Conservation (phyloP, 805 yeast genomes). For the Myxozyma sirexii region DNA sequence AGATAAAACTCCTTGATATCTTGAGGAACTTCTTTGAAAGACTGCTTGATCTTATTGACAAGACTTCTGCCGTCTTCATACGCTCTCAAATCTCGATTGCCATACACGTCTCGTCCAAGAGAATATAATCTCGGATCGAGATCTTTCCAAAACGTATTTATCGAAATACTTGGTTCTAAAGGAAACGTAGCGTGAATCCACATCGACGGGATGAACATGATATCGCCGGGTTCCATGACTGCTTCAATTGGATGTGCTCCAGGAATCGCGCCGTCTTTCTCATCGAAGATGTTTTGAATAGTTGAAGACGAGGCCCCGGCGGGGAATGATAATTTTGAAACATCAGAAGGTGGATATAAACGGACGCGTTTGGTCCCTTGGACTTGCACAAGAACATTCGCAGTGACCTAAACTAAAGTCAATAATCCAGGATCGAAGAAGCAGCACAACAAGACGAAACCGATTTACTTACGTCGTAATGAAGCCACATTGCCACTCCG, state of each 20-base stretch:
- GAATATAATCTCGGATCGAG: slow-evolving; percentile 38
- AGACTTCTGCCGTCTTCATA: slow-evolving; percentile 42
- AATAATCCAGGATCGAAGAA: too few relatives aligned
- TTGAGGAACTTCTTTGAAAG: slow-evolving; percentile 38
- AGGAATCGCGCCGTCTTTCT: slow-evolving; percentile 11
- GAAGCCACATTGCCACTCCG: slow-evolving; percentile 44
- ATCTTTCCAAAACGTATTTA: slow-evolving; percentile 46
- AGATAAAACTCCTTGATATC: slow-evolving; percentile 41
- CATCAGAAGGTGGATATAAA: slow-evolving; percentile 45
- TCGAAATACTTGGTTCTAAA: slow-evolving; percentile 41
- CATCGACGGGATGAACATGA: slow-evolving; percentile 44
- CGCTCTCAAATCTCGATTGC: slow-evolving; percentile 44
- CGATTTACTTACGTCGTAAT: slow-evolving; percentile 40
- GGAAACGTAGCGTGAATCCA: slow-evolving; percentile 48
- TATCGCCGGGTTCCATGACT: slow-evolving; percentile 45
- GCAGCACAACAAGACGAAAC: neutral
- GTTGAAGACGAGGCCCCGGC: slow-evolving; percentile 43
- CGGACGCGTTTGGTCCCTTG: slow-evolving; percentile 42
- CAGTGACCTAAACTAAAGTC: slow-evolving; percentile 34
- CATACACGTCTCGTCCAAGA: slow-evolving; percentile 44
- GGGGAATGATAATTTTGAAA: slow-evolving; percentile 39
- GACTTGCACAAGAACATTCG: slow-evolving; percentile 45
- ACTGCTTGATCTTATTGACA: slow-evolving; percentile 35
- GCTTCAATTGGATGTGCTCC: slow-evolving; percentile 40
- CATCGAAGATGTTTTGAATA: slow-evolving; percentile 41